A percentile compares a stretch with the other conserved stretches of the same genome.
Evolutionary conservation across 371 early-diverging fungal species (phyloP).

Genomic region (Mortierella polycephala): DNA sequence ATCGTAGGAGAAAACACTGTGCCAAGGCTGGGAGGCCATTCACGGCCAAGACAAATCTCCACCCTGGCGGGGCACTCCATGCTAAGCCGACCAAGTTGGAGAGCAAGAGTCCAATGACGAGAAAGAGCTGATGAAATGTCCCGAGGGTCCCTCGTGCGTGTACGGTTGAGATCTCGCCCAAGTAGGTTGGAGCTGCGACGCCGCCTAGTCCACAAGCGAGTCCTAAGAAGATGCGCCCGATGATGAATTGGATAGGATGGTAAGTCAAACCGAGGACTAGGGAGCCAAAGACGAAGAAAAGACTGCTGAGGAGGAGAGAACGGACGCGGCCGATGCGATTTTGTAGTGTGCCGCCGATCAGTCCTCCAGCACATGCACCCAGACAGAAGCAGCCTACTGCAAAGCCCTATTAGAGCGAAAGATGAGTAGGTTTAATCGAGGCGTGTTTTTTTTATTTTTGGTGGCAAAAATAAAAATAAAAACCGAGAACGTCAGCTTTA

Average conservation of each 20-base stretch:
- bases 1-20: constrained; percentile 76
- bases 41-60: constrained; percentile 73
- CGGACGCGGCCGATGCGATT: constrained; percentile 75
- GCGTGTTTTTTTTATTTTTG: background rate
- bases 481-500: background rate
- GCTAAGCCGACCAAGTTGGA: constrained; percentile 71
- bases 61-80: constrained; percentile 68
- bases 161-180: constrained; percentile 83
- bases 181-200: constrained; percentile 82
- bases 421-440: background rate
- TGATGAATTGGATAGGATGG: constrained; percentile 69
- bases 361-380: constrained; percentile 64
- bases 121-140: constrained; percentile 80
- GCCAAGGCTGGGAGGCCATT: constrained; percentile 72
- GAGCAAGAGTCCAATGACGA: constrained; percentile 82
- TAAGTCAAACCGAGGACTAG: constrained; percentile 69
- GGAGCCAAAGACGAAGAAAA: constrained; percentile 75
- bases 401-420: constrained; percentile 56
- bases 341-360: constrained; percentile 71
- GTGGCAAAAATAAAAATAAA: background rate
- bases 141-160: constrained; percentile 77
- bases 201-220: constrained; percentile 85
- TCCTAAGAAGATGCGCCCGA: constrained; percentile 88
- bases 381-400: constrained; percentile 76
- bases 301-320: constrained; percentile 71